A percentile compares a stretch with the other conserved stretches of the same genome.
phyloP scores from a whole-genome alignment of 2,329 filamentous ascomycete genomes.

The Pseudocercospora musae region DNA sequence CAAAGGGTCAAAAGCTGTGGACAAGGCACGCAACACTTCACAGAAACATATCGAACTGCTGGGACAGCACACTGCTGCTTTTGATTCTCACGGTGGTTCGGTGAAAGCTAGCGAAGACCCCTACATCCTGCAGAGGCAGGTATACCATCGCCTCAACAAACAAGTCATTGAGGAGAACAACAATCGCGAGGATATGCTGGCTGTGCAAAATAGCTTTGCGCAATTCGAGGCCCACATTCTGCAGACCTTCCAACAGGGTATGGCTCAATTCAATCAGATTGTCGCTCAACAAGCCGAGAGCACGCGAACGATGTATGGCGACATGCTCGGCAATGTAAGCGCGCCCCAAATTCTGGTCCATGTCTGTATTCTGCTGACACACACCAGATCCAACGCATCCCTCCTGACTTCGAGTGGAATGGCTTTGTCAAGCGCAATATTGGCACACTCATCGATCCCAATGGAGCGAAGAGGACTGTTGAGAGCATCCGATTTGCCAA shows the following conservation, averaged over 20 bases:
- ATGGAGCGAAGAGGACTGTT: conserved; percentile 68
- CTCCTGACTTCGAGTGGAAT: conserved; percentile 86
- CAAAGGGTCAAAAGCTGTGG: conserved; percentile 85
- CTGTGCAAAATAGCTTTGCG: conserved; percentile 86
- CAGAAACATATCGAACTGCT: conserved; percentile 97
- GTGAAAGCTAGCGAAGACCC: conserved; percentile 75
- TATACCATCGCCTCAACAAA: conserved; percentile 80
- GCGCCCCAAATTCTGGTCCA: not conserved
- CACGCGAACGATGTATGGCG: conserved; percentile 73
- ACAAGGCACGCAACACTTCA: conserved; percentile 78
- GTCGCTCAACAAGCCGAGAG: conserved; percentile 78
- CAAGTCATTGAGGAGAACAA: conserved; percentile 94
- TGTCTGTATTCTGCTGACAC: not conserved
- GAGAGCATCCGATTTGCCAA: conserved; percentile 80
- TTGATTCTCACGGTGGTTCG: conserved; percentile 70
- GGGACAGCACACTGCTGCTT: conserved; percentile 77
- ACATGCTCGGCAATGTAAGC: conserved; percentile 65
- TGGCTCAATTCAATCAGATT: conserved; percentile 80
- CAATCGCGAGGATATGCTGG: conserved; percentile 84
- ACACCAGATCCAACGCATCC: conserved; percentile 63
- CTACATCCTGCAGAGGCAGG: conserved; percentile 78
- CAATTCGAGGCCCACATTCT: conserved; percentile 85
- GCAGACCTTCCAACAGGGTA: conserved; percentile 73
- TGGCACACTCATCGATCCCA: conserved; percentile 73
- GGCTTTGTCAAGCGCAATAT: conserved; percentile 72